Base-by-base conservation (phyloP, 345 rosid species). In the Pugionium cornutum region DNA sequence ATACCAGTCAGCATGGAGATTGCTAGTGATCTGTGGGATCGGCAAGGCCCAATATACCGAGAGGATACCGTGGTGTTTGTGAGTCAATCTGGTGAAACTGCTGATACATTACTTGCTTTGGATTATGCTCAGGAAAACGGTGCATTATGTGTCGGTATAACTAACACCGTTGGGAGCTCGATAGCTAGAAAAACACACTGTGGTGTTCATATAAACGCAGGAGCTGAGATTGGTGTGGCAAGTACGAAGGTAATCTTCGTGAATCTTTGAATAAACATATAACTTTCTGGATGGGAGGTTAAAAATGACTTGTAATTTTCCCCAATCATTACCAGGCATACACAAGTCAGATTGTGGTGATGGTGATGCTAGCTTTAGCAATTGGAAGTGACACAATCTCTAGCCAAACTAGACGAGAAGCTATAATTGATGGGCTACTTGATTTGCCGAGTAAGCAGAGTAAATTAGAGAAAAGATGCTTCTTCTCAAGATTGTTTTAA, bases 61-160 rank as follows among this genome's bases (percentile, higher is more conserved):
- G 97, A 92, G 81, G 98, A 92, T 68, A 92, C 97, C 4, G 98
- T 94, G 6, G 92, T 81, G 56, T 92, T 92, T 82, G 98, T 92
- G 56, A 89, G 98, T 80, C 97, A 92, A 74, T 92, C 98, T 46
- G 98, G 98, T 77, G 98, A 92, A 92, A 92, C 98, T 27, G 97
- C 98, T 41, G 98, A 92, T 82, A 82, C 98, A 11, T 69, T 92
- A 67, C 79, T 74, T 62, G 98, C 98, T 9, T 60, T 92, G 56
- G 91, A 86, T 51, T 88, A 92, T 74, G 96, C 98, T 65, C 70
- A 69, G 1, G 94, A 85, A 68, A 89, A 89, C 66, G 97, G 97
- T 37, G 97, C 97, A 28, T 77, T 92, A 58, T 92, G 97, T 80
- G 94, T 92, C n/a, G 96, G 98, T 58, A 89, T 92, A 68, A 92